Evolutionary conservation across 192 early-diverging fungal genomes (phyloP), one percentile per base, ranked within the genome.

Genomic region (Backusella westeae): DNA sequence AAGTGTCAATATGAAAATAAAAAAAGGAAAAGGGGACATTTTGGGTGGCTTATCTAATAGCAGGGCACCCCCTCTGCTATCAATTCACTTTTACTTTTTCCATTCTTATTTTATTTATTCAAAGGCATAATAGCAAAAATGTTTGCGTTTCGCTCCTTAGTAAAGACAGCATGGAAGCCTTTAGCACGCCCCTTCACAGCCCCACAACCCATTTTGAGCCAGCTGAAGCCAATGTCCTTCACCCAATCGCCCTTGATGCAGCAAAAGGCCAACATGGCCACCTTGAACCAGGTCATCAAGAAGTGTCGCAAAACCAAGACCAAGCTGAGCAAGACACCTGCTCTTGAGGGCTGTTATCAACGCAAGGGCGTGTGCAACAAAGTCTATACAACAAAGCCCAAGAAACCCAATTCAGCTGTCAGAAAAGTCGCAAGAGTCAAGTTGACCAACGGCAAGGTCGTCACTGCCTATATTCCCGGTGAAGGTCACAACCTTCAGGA

Each of bases 401-500:
- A 96, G 86, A 99, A 99, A 83, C 97, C 97, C 80, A 99, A 99
- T 85, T 99, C 97, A 41, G 97, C 97, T 38, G 92, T 93, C 82
- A 93, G 97, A 76, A 96, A 97, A 81, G 95, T 97, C 46, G 93
- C 92, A 26, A 89, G 94, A 76, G 96, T 99, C 52, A 92, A 94
- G 65, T 84, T 99, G 67, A 94, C 96, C n/a, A 96, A 94, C 67
- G 95, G 94, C 36, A 96, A 96, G 81, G 89, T 93, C 29, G 89
- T 99, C 19, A 91, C 93, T 63, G 96, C 96, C 17, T 98, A 99
- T 87, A 99, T 99, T 85, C 96, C 96, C 6, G 97, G 97, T 69
- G 97, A 99, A 82, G 97, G 97, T 15, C 97, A 99, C 87, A 98
- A 97, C 78, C 85, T 99, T 77, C 96, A 97, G 87, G 97, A 99